Evolutionary conservation across 2,329 filamentous ascomycete species (phyloP).

Genomic region (Alternaria arborescens): DNA sequence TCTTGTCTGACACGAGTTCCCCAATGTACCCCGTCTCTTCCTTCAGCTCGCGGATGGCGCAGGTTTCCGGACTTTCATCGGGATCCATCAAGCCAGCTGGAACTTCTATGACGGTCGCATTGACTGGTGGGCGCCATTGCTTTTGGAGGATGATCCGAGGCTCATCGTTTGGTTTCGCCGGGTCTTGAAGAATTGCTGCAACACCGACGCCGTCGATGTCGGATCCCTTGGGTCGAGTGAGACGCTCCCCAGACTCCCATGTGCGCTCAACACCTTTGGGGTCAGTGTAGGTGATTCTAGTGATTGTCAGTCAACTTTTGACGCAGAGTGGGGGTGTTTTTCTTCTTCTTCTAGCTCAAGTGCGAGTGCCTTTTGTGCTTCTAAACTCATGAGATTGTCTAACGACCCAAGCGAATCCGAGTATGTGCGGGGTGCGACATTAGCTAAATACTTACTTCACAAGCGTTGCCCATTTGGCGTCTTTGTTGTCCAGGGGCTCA

Average conservation of each 20-base stretch:
- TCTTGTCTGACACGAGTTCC: slow-evolving; percentile 40
- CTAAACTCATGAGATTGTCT: not conserved
- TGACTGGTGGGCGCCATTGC: slow-evolving; percentile 69
- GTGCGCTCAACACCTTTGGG: slow-evolving; percentile 65
- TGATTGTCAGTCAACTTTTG: slow-evolving; percentile 8
- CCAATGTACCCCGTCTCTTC: slow-evolving; percentile 73
- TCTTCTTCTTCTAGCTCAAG: not conserved
- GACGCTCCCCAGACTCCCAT: slow-evolving; percentile 79
- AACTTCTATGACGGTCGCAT: slow-evolving; percentile 69
- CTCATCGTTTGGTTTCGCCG: slow-evolving; percentile 37
- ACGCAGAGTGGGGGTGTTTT: not conserved
- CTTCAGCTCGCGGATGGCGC: slow-evolving; percentile 67
- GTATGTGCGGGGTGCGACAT: not conserved
- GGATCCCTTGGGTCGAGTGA: slow-evolving; percentile 67
- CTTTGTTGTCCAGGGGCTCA: slow-evolving; percentile 49
- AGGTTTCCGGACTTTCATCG: slow-evolving; percentile 65
- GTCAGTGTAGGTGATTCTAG: slow-evolving; percentile 66
- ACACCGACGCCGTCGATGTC: slow-evolving; percentile 79
- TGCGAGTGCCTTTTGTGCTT: not conserved
- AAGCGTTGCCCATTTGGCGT: slow-evolving; percentile 53
- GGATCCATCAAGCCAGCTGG: slow-evolving; percentile 70
- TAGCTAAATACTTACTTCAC: slow-evolving; percentile 43
- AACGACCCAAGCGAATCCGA: not conserved
- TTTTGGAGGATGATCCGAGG: slow-evolving; percentile 53
- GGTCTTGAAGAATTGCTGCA: slow-evolving; percentile 67